Percentiles rank a stretch among this genome's conserved stretches.
Conservation (phyloP, 352 stramenopile species). For the Globisporangium middletonii region DNA sequence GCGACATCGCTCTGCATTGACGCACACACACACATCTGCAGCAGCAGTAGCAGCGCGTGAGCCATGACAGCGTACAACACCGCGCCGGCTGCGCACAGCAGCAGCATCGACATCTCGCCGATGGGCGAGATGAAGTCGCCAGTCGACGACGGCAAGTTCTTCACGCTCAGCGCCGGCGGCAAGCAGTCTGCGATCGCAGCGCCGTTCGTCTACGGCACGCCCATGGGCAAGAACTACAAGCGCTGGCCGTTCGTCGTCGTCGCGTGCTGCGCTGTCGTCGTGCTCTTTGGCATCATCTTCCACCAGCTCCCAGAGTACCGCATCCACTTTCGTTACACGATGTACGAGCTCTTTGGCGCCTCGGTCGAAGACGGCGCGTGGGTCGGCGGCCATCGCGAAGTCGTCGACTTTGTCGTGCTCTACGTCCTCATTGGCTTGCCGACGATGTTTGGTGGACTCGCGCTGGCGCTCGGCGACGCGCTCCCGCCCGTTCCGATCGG, state of each 20-base stretch:
- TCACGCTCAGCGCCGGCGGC: slow-evolving; percentile 50
- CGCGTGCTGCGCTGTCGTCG: slow-evolving; percentile 32
- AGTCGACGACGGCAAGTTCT: slow-evolving; percentile 59
- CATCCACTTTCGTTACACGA: slow-evolving; percentile 46
- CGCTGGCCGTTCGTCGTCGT: slow-evolving; percentile 70
- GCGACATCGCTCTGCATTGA: neutral
- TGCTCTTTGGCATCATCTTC: slow-evolving; percentile 65
- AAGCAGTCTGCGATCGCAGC: slow-evolving; percentile 49
- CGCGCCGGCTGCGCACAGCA: neutral
- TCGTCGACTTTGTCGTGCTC: slow-evolving; percentile 69
- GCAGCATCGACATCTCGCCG: slow-evolving; percentile 14
- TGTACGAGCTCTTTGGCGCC: slow-evolving; percentile 62
- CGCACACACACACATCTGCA: neutral
- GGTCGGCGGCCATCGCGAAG: slow-evolving; percentile 68
- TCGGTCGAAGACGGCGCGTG: slow-evolving; percentile 40
- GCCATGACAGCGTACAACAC: slow-evolving; percentile 14
- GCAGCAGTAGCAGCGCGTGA: neutral
- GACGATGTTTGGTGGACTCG: slow-evolving; percentile 68
- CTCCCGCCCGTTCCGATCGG: slow-evolving; percentile 65
- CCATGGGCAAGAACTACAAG: slow-evolving; percentile 79
- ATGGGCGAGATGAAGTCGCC: slow-evolving; percentile 28
- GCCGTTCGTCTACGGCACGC: slow-evolving; percentile 72
- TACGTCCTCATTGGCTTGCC: slow-evolving; percentile 68
- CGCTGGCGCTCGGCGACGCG: slow-evolving; percentile 54
- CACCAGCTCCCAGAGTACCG: slow-evolving; percentile 71